Percentiles rank a stretch among this genome's conserved stretches.
Conservation (phyloP, 371 early-diverging fungal genomes). For the Mucor ambiguus region DNA sequence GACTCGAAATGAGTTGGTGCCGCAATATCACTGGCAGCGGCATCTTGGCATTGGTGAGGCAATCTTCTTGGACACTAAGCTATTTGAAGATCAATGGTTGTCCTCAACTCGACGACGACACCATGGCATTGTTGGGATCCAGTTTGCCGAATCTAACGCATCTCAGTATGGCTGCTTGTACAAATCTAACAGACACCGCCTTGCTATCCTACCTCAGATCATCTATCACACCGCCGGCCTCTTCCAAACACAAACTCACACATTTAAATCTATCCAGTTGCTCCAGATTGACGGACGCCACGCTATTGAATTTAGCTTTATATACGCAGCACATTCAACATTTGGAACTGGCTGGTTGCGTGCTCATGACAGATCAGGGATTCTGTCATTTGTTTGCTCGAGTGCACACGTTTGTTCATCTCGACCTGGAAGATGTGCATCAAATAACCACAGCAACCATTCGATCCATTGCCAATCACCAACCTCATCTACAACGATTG, state of each 20-base stretch:
- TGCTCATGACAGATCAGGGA: slow-evolving; percentile 51
- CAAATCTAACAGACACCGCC: slow-evolving; percentile 45
- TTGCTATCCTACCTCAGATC: slow-evolving; percentile 35
- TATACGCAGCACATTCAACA: slow-evolving; percentile 42
- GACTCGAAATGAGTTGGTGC: slow-evolving; percentile 59
- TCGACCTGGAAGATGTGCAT: slow-evolving; percentile 60
- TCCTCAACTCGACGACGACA: slow-evolving; percentile 44
- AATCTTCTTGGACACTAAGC: slow-evolving; percentile 36
- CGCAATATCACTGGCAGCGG: slow-evolving; percentile 55
- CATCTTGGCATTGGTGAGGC: slow-evolving; percentile 27
- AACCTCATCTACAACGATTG: slow-evolving; percentile 38
- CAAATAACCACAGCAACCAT: slow-evolving; percentile 53
- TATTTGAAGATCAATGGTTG: slow-evolving; percentile 57
- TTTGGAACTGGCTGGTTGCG: slow-evolving; percentile 56
- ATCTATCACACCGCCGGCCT: not conserved
- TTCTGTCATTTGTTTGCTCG: slow-evolving; percentile 46
- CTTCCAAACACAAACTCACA: slow-evolving; percentile 23
- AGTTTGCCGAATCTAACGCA: slow-evolving; percentile 44
- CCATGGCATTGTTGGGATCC: slow-evolving; percentile 41
- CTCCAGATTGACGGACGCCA: slow-evolving; percentile 43
- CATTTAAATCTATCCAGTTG: slow-evolving; percentile 58
- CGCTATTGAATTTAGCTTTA: slow-evolving; percentile 42
- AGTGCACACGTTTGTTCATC: slow-evolving; percentile 34
- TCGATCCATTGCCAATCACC: slow-evolving; percentile 46
- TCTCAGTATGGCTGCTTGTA: slow-evolving; percentile 53